Conservation (phyloP, 148 eudicot species). For the Silene latifolia region DNA sequence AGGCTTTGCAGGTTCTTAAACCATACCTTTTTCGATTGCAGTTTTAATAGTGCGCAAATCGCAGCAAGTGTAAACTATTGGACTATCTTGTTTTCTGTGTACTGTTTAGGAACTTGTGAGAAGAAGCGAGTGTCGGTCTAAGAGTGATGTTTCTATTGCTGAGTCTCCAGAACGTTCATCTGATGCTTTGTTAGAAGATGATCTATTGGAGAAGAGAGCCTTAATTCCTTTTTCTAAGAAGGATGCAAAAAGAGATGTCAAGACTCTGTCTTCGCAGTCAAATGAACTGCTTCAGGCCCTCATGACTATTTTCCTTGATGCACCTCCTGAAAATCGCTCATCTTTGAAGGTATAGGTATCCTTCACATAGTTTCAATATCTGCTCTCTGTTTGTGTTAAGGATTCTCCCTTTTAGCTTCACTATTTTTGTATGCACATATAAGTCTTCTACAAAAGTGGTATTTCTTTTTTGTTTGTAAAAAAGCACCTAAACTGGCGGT, state of each 20-base stretch:
- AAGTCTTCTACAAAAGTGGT: background rate
- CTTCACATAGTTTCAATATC: background rate
- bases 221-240: slow-evolving; percentile 41
- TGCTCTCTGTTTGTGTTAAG: background rate
- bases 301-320: slow-evolving; percentile 42
- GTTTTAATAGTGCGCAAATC: slow-evolving; percentile 7
- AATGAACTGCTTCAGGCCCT: slow-evolving; percentile 58
- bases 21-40: slow-evolving; percentile 1
- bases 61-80: background rate
- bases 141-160: slow-evolving; percentile 30
- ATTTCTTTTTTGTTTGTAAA: background rate
- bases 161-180: slow-evolving; percentile 26
- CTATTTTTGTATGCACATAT: background rate
- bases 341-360: slow-evolving; percentile 74
- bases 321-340: slow-evolving; percentile 43
- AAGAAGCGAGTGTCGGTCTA: slow-evolving; percentile 41
- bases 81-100: slow-evolving; percentile 6
- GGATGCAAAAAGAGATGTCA: slow-evolving; percentile 46
- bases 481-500: background rate
- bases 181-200: slow-evolving; percentile 28
- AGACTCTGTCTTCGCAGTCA: slow-evolving; percentile 50
- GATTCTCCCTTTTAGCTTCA: background rate
- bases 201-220: slow-evolving; percentile 27
- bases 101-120: slow-evolving; percentile 67
- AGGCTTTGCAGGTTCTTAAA: slow-evolving; percentile 56